Base-by-base conservation (phyloP, 2,329 filamentous ascomycete genomes). In the Aureobasidium sp. region DNA sequence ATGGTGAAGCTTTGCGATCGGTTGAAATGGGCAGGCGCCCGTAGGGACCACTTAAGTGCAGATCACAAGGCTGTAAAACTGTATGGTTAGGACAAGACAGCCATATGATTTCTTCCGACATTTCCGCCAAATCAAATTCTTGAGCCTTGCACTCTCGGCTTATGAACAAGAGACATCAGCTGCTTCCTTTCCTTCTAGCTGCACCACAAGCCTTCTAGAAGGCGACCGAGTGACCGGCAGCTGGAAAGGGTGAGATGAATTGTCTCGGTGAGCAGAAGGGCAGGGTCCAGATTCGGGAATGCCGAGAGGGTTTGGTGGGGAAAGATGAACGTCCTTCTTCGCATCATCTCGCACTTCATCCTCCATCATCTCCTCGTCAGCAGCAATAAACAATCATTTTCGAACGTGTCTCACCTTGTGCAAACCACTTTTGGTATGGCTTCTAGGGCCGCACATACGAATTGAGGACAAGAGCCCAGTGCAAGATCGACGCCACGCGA, bases 341-440 rank as follows among this genome's bases (percentile, higher is more conserved):
- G 42, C 42, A 58, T 25, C 29, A n/a, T 45, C 31, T 37, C 27
- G 25, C 27, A 20, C 17, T 45, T 47, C 42, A n/a, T 58, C 29
- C 20, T 31, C 37, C 55, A 58, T 58, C 42, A 47, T 48, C 56
- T 42, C 53, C n/a, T 39, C 56, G 12, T 15, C 17, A 25, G 15
- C n/a, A 29, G 34, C 37, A 56, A 41, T 6, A 55, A 55, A 56
- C 51, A 44, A 34, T 44, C 52, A 27, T 49, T 49, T 48, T 49
- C 45, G 42, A 59, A 49, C 44, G n/a, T 59, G 56, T 59, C 56
- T 59, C 44, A 59, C 29, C 5, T 31, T 31, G 7, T 3, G 15
- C 5, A 8, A 17, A 41, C 56, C 34, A 25, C 7, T 41, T 59
- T 11, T 48, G 44, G 56, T 0, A 29, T 36, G 11, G 14, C 22